A percentile compares a stretch with the other conserved stretches of the same genome.
phyloP scores from a whole-genome alignment of 345 rosid genomes.

The Geranium brycei region DNA sequence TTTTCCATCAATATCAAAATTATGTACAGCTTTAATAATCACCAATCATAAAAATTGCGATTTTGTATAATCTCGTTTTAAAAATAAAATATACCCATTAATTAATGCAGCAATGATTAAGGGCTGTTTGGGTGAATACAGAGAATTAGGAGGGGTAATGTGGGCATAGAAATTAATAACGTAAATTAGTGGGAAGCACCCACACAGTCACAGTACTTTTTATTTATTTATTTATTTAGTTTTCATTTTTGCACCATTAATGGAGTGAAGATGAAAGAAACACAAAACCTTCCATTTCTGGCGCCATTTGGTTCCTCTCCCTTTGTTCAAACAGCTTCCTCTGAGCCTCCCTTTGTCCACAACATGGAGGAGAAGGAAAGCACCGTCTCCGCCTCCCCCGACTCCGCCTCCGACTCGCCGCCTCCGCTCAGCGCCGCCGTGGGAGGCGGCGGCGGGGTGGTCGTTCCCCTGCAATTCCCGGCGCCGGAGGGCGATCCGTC shows the following conservation, averaged over 20 bases:
- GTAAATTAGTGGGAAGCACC: no score
- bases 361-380: slow-evolving; percentile 38
- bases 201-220: no score
- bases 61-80: no score
- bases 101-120: no score
- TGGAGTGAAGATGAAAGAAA: slow-evolving; percentile 10
- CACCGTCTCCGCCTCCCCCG: slow-evolving; percentile 21
- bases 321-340: slow-evolving; percentile 12
- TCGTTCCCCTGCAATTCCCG: not conserved
- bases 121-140: no score
- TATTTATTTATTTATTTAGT: no score
- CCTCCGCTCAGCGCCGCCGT: slow-evolving; percentile 22
- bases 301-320: slow-evolving; percentile 24
- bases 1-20: no score
- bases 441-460: not conserved
- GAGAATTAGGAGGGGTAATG: no score
- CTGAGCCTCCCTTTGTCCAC: slow-evolving; percentile 1
- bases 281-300: slow-evolving; percentile 17
- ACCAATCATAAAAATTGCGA: no score
- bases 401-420: slow-evolving; percentile 37
- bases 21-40: no score
- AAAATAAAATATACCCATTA: no score
- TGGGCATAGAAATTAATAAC: no score
- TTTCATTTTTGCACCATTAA: slow-evolving; percentile 9
- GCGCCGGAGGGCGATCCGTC: not conserved